A percentile compares a stretch with the other conserved stretches of the same genome.
Conservation (phyloP, 495 filamentous ascomycete species). For the Stereocaulon alpinum region DNA sequence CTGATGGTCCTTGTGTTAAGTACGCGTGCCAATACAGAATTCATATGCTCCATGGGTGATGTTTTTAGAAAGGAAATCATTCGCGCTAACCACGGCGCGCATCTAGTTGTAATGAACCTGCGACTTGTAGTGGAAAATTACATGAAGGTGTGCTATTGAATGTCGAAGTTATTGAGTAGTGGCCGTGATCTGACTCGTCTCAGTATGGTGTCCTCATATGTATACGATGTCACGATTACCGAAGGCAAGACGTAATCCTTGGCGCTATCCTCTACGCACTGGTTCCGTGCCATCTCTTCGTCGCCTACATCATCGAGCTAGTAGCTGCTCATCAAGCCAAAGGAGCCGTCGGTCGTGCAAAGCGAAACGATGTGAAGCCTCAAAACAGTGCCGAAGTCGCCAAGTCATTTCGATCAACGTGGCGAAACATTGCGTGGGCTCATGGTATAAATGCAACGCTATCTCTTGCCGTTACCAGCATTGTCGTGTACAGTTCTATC, state of each 20-base stretch:
- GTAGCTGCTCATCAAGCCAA: constrained; percentile 68
- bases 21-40: constrained; percentile 29
- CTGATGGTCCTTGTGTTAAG: constrained; percentile 90
- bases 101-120: constrained; percentile 77
- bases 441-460: constrained; percentile 76
- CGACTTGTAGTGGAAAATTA: constrained; percentile 93
- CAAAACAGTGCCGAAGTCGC: constrained; percentile 35
- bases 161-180: neutral
- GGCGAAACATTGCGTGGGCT: constrained; percentile 62
- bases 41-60: neutral
- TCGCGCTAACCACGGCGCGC: neutral
- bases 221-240: constrained; percentile 80
- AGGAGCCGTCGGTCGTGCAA: constrained; percentile 48
- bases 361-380: constrained; percentile 48
- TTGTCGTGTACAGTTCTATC: constrained; percentile 77
- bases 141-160: constrained; percentile 57
- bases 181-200: neutral
- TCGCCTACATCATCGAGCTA: constrained; percentile 80
- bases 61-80: neutral
- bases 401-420: constrained; percentile 54
- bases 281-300: constrained; percentile 79
- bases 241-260: constrained; percentile 62
- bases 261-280: constrained; percentile 69
- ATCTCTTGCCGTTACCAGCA: constrained; percentile 71
- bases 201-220: constrained; percentile 93